Evolutionary conservation across 352 stramenopile species (phyloP), one percentile per base, ranked within the genome.

Genomic region (Phytophthora kernoviae): DNA sequence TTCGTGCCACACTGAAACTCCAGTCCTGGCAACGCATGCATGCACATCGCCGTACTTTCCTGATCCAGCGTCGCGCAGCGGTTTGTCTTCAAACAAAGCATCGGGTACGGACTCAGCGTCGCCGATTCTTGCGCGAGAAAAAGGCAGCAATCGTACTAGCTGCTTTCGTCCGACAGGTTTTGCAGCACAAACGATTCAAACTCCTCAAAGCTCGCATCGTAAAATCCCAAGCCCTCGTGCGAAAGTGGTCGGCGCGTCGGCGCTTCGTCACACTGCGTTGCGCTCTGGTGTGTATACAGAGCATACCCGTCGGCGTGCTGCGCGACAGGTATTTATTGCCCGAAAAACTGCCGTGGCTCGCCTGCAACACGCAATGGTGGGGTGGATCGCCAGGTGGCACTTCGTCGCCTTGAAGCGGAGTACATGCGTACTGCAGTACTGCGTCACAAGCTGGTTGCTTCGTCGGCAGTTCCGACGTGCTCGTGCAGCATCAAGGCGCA

Each of bases 1-100:
- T 62, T 12, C 72, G 81, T 0, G 70, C 70, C 8, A 57, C 67
- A 2, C 54, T 88, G 3, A 39, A 30, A 0, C 45, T 93, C 17
- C 77, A 93, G 63, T 76, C 67, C 4, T 91, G 81, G 81, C 74
- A 79, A 36, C 77, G 74, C 2, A 90, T 91, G 81, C 59, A 71
- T 1, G 39, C 54, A 2, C 45, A 68, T 21, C 69, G 68, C 3
- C 70, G 67, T 22, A 18, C 54, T 18, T 91, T 74, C 44, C 10
- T 70, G 7, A 50, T 37, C 2, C 62, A 74, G 33, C 65, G 65
- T 6, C 30, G 20, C 4, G 75, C 73, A 8, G 58, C 65, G 24
- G 57, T 87, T 33, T 49, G 37, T 20, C 53, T 93, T 20, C 83
- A 93, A 68, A 77, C 75, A 2, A 60, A 52, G 33, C 78, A 83